Evolutionary conservation across 1,284 basidiomycete genomes (phyloP).

Genomic region (Trametes hirsuta): DNA sequence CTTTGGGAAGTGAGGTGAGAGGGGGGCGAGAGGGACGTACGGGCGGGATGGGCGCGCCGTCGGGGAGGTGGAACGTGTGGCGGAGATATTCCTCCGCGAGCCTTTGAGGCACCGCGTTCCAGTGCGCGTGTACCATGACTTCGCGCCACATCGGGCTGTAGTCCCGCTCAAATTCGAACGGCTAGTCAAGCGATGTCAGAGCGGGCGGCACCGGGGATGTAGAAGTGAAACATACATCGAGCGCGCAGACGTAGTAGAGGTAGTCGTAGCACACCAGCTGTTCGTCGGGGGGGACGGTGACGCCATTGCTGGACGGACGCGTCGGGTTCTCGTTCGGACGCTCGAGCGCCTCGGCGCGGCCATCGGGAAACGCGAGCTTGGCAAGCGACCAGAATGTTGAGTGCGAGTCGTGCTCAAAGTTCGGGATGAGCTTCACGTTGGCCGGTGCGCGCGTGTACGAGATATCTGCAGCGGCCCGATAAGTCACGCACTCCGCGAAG

Average conservation of each 20-base stretch:
- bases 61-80: conserved; percentile 27
- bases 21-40: conserved; percentile 11
- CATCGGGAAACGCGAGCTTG: conserved; percentile 42
- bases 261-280: conserved; percentile 57
- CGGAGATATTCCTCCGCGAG: conserved; percentile 35
- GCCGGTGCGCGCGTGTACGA: conserved; percentile 49
- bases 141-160: conserved; percentile 48
- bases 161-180: conserved; percentile 35
- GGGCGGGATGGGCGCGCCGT: conserved; percentile 29
- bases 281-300: conserved; percentile 46
- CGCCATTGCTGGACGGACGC: conserved; percentile 32
- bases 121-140: conserved; percentile 47
- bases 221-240: conserved; percentile 37
- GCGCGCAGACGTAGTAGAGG: conserved; percentile 49
- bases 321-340: conserved; percentile 32
- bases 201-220: too few relatives aligned
- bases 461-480: conserved; percentile 37
- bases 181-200: conserved; percentile 9
- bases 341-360: conserved; percentile 27
- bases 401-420: conserved; percentile 41
- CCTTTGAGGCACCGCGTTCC: conserved; percentile 33
- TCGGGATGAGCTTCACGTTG: conserved; percentile 41
- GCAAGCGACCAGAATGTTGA: conserved; percentile 46
- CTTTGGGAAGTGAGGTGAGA: not conserved
- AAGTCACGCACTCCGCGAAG: not conserved